Percentiles rank a stretch among this genome's conserved stretches.
These are phyloP conservation scores for Candida anutae DNA, from an alignment of 1,139 yeast species.

Conservation along the genomic window DNA sequence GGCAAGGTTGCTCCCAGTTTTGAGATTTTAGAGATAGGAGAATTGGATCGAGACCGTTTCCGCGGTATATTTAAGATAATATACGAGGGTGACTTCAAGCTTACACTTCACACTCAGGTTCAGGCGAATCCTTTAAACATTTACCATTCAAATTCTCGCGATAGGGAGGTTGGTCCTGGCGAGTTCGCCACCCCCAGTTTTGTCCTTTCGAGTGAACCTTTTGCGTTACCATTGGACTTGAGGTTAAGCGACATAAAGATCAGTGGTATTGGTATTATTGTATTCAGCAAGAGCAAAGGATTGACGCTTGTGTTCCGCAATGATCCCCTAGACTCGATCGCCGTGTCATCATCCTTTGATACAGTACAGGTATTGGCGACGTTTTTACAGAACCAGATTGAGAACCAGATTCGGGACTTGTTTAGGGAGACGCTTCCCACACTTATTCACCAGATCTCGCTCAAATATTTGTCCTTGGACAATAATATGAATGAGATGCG, in stretches of 20 bases:
- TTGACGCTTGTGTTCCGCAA: slow-evolving; percentile 80
- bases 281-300: slow-evolving; percentile 75
- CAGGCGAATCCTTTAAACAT: slow-evolving; percentile 81
- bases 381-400: slow-evolving; percentile 76
- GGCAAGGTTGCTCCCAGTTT: slow-evolving; percentile 74
- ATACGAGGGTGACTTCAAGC: slow-evolving; percentile 73
- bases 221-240: slow-evolving; percentile 72
- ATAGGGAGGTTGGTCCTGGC: slow-evolving; percentile 22
- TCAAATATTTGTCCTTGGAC: slow-evolving; percentile 55
- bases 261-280: slow-evolving; percentile 78
- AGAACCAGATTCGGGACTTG: slow-evolving; percentile 67
- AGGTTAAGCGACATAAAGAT: slow-evolving; percentile 66
- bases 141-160: slow-evolving; percentile 45
- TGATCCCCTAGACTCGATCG: slow-evolving; percentile 78
- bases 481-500: slow-evolving; percentile 25
- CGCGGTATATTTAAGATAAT: slow-evolving; percentile 80
- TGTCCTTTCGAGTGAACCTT: slow-evolving; percentile 57
- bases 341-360: slow-evolving; percentile 80
- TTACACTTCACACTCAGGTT: slow-evolving; percentile 73
- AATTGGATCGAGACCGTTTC: slow-evolving; percentile 69
- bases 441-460: slow-evolving; percentile 66
- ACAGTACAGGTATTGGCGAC: slow-evolving; percentile 76
- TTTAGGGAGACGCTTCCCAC: slow-evolving; percentile 83
- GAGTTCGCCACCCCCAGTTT: slow-evolving; percentile 60
- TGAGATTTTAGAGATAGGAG: slow-evolving; percentile 83